These are phyloP conservation scores for Collybiopsis luxurians DNA, from an alignment of 768 basidiomycete species.

Conservation along the genomic window DNA sequence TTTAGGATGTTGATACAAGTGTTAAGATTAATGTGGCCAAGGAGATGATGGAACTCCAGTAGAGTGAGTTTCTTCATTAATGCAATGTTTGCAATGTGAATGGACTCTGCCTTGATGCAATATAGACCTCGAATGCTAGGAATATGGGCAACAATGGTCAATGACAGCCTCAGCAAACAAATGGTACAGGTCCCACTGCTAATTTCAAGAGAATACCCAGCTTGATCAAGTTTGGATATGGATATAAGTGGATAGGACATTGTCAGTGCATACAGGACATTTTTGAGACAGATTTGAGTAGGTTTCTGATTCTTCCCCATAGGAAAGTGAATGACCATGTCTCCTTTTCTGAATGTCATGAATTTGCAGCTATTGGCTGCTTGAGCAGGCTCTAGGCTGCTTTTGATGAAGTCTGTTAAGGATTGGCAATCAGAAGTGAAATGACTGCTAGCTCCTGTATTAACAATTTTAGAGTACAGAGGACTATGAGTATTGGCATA, in stretches of 20 bases:
- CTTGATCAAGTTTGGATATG: slow-evolving; percentile 15
- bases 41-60: slow-evolving; percentile 20
- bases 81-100: not conserved
- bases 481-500: no score
- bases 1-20: slow-evolving; percentile 16
- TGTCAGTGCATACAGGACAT: no score
- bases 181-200: slow-evolving; percentile 12
- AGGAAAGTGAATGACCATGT: slow-evolving; percentile 22
- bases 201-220: slow-evolving; percentile 14
- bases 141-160: slow-evolving; percentile 17
- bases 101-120: slow-evolving; percentile 7
- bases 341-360: slow-evolving; percentile 23
- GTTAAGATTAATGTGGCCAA: slow-evolving; percentile 25
- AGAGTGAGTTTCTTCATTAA: not conserved
- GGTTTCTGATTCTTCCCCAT: slow-evolving; percentile 16
- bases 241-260: slow-evolving; percentile 28
- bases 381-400: slow-evolving; percentile 17
- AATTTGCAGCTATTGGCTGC: slow-evolving; percentile 26
- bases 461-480: slow-evolving; percentile 22
- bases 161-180: slow-evolving; percentile 2
- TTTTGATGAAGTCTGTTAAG: slow-evolving; percentile 22
- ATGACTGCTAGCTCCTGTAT: slow-evolving; percentile 36
- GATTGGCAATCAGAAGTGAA: slow-evolving; percentile 19
- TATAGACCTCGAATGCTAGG: slow-evolving; percentile 24
- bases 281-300: slow-evolving; percentile 17